A percentile compares a stretch with the other conserved stretches of the same genome.
Conservation (phyloP, 2,329 filamentous ascomycete genomes). For the Spiromastix sp. region DNA sequence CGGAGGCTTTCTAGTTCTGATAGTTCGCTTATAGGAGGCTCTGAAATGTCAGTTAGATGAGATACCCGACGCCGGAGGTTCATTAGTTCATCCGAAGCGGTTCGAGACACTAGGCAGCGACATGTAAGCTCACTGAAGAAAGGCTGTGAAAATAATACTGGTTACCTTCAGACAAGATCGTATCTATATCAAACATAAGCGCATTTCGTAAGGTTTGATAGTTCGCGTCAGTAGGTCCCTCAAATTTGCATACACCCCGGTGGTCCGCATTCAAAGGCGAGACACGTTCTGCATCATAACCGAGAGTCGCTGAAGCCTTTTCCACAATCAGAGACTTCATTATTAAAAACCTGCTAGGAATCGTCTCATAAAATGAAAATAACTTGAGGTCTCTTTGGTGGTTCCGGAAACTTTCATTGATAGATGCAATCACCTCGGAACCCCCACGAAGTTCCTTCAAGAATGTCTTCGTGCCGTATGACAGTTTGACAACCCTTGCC, state of each 20-base stretch:
- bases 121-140: neutral
- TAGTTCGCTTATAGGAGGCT: conserved; percentile 17
- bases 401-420: conserved; percentile 28
- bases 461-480: conserved; percentile 9
- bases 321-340: conserved; percentile 20
- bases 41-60: conserved; percentile 7
- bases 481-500: conserved; percentile 20
- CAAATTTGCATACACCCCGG: conserved; percentile 28
- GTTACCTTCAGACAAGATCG: conserved; percentile 10
- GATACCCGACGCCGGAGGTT: neutral
- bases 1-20: conserved; percentile 15
- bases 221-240: conserved; percentile 20
- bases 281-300: conserved; percentile 19
- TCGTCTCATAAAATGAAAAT: conserved; percentile 28
- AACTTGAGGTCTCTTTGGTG: conserved; percentile 18
- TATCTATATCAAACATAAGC: conserved; percentile 19
- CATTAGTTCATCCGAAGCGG: too few relatives aligned
- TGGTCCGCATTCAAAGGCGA: conserved; percentile 25
- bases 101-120: neutral
- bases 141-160: neutral
- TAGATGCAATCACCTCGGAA: conserved; percentile 14
- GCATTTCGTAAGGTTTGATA: conserved; percentile 24
- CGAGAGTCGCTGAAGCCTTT: conserved; percentile 24
- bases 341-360: conserved; percentile 16
- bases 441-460: conserved; percentile 5